Evolutionary conservation across 495 filamentous ascomycete species (phyloP).

Genomic region (Tuber melanosporum): DNA sequence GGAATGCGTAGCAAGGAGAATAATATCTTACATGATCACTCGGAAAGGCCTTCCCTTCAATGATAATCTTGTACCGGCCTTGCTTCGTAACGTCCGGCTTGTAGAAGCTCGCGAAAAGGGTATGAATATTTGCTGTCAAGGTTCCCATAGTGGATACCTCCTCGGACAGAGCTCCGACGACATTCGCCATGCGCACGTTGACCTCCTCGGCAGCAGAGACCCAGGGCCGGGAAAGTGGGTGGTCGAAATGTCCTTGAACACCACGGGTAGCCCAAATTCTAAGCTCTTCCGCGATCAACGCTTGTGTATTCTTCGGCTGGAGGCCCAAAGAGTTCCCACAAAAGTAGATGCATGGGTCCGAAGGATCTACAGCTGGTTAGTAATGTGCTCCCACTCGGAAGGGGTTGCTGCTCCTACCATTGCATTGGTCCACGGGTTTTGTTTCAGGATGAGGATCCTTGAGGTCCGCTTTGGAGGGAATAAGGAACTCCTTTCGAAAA

Average conservation of each 20-base stretch:
- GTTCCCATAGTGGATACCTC: conserved; percentile 95
- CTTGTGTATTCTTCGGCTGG: conserved; percentile 66
- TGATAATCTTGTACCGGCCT: conserved; percentile 72
- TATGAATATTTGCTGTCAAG: conserved; percentile 82
- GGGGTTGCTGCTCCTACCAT: conserved; percentile 14
- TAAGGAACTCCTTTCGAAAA: conserved; percentile 71
- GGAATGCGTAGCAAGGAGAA: not conserved
- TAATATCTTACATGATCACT: conserved; percentile 66
- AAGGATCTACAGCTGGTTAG: conserved; percentile 45
- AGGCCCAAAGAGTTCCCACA: conserved; percentile 96
- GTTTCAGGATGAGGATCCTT: conserved; percentile 53
- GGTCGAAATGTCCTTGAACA: conserved; percentile 87
- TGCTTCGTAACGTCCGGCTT: conserved; percentile 52
- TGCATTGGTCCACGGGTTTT: conserved; percentile 16
- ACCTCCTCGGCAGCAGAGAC: conserved; percentile 69
- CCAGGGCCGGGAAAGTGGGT: conserved; percentile 72
- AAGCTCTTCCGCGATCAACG: conserved; percentile 70
- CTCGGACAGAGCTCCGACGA: conserved; percentile 71
- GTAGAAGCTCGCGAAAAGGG: conserved; percentile 90
- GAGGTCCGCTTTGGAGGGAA: conserved; percentile 73
- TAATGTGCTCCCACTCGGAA: conserved; percentile 18
- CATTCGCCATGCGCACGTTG: conserved; percentile 64
- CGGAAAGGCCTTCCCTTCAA: conserved; percentile 91
- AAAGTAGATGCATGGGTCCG: conserved; percentile 65
- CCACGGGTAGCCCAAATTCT: conserved; percentile 84